Base-by-base conservation (phyloP, 495 filamentous ascomycete genomes). In the Cenococcum geophilum region DNA sequence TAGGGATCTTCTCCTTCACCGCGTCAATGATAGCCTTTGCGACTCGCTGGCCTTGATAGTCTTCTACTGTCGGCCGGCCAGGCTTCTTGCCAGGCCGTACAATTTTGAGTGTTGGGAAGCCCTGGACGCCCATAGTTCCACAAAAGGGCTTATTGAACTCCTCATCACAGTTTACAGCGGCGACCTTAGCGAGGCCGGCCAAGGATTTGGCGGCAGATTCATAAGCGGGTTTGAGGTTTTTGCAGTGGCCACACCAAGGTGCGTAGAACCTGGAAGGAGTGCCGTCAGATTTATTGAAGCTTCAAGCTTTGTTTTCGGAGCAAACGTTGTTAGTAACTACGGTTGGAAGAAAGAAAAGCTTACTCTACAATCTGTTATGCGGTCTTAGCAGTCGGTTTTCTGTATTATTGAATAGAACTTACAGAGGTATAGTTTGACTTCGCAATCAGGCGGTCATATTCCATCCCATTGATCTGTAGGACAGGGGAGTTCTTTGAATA, bases 91-190 rank as follows among this genome's bases (percentile, higher is more conserved):
- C 83, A 0, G 93, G 95, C 43, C 83, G 85, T 64, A 97, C 82
- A 59, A 96, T 92, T 80, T 99, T 99, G 57, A 99, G 78, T 0
- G 93, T 97, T 1, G 93, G 93, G 78, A 97, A 99, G 45, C 93
- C 93, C 76, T 96, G 81, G 22, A 99, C 85, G 50, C 92, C 93
- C 85, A 97, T 89, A 55, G 77, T 74, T 42, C 88, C 84, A 73
- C 93, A 99, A 67, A 97, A 82, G 3, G 80, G 78, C 74, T 97
- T 97, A 79, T 99, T 99, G 55, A 79, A 78, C 43, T 97, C 95
- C 25, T 95, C 91, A 65, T 97, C 93, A 75, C 93, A 99, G 73
- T 99, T 89, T 65, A 99, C 79, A 35, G 93, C 93, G 12, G 88
- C 95, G 32, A 97, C 92, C 68, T 96, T 93, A 57, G 90, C 93